Evolutionary conservation across 2,329 filamentous ascomycete species (phyloP), one percentile per base, ranked within the genome.

Genomic region (Exophiala oligosperma): DNA sequence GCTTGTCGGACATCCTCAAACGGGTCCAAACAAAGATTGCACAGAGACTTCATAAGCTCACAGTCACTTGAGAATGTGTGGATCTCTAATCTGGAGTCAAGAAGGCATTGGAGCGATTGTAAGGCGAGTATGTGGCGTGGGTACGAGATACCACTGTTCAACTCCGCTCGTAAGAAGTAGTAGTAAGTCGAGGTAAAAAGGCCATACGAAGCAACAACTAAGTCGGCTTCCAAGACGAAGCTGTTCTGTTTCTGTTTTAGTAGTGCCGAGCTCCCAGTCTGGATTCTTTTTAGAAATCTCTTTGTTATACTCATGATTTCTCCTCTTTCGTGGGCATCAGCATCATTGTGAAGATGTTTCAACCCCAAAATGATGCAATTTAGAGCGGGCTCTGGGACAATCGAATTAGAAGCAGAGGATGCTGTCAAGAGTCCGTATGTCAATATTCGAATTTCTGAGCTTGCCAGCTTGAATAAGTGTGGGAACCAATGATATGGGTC

Each of bases 1-100:
- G 73, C 75, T 48, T 76, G 84, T 64, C 93, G 83, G 3, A 97
- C 89, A 72, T 99, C 94, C 57, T 97, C 94, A 68, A 96, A 99
- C 0, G 93, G 91, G 67, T 99, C 90, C 69, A 96, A 79, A 6
- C 96, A 74, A 23, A 96, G 82, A 71, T 96, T 91, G 12, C 92
- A 76, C 5, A 97, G 76, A 3, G 86, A 78, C 49, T 88, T 54
- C 23, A 58, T 28, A 17, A 76, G 88, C 52, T 2, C 64, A 63
- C 1, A 49, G 9, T 51, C 71, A 32, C 50, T 35, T 52, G 38
- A 7, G 21, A 55, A 57, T 7, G 57, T 47, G 73, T 32, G 56
- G 26, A 48, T 48, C n/a, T 52, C 44, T 35, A 53, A 12, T 41
- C 49, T 9, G 23, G 56, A 46, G 12, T 56, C 55, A 21, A 57